Evolutionary conservation across 2,329 filamentous ascomycete genomes (phyloP).

Genomic region (Didymella glomerata): DNA sequence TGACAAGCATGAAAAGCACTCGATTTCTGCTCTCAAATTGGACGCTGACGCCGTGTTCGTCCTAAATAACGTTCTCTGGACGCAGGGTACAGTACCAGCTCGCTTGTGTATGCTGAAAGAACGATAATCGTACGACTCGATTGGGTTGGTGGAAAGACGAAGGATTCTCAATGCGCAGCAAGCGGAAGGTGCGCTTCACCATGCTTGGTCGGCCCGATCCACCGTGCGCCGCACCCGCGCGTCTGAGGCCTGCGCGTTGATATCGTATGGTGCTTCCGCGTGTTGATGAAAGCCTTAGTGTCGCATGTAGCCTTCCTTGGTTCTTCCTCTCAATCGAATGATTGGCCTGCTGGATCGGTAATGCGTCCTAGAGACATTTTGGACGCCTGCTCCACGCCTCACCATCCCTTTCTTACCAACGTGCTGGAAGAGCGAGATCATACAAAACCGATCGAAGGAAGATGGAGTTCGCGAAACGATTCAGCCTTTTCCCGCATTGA

Average conservation of each 20-base stretch:
- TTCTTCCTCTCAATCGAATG: background rate
- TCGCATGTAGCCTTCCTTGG: slow-evolving; percentile 3
- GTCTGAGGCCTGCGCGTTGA: background rate
- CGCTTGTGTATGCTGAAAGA: background rate
- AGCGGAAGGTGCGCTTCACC: slow-evolving; percentile 4
- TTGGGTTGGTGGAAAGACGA: slow-evolving; percentile 1
- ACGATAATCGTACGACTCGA: background rate
- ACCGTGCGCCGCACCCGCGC: slow-evolving; percentile 4
- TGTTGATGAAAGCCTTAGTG: slow-evolving; percentile 1
- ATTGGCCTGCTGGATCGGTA: slow-evolving; percentile 6
- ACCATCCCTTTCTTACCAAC: slow-evolving; percentile 4
- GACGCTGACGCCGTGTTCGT: background rate
- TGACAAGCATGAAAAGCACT: background rate
- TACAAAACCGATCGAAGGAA: background rate
- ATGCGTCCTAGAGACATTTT: background rate
- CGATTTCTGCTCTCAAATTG: background rate
- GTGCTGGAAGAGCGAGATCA: slow-evolving; percentile 1
- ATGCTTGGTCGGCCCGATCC: slow-evolving; percentile 9
- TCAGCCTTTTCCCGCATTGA: background rate
- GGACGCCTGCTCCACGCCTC: slow-evolving; percentile 11
- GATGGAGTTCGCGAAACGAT: background rate
- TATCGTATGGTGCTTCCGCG: background rate
- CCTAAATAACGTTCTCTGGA: background rate
- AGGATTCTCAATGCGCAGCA: background rate
- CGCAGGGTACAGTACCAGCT: background rate